These are phyloP conservation scores for Pyricularia pennisetigena DNA, from an alignment of 2,329 filamentous ascomycete species.

Conservation along the genomic window DNA sequence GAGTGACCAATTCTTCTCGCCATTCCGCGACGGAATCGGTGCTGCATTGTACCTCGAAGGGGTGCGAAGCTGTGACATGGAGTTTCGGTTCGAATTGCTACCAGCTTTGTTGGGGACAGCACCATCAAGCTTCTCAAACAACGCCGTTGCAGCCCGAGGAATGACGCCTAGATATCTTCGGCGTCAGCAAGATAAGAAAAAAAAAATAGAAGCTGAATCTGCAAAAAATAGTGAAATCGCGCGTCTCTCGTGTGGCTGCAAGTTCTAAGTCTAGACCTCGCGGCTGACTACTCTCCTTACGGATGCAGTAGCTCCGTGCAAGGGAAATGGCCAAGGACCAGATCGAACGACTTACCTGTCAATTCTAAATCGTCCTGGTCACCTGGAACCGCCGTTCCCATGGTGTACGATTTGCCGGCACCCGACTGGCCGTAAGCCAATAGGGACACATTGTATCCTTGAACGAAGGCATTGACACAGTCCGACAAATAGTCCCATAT, in stretches of 20 bases:
- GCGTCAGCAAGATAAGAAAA: background rate
- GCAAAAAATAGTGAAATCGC: background rate
- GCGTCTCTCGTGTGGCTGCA: background rate
- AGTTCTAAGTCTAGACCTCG: background rate
- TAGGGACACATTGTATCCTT: conserved; percentile 97
- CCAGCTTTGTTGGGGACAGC: conserved; percentile 18
- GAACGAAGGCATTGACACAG: conserved; percentile 79
- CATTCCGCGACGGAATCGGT: conserved; percentile 26
- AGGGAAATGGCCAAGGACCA: background rate
- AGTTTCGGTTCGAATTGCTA: conserved; percentile 42
- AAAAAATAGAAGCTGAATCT: background rate
- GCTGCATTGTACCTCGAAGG: conserved; percentile 68
- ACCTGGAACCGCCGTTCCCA: conserved; percentile 83
- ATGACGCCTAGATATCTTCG: conserved; percentile 66
- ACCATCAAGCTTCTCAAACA: conserved; percentile 81
- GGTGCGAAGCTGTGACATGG: conserved; percentile 68
- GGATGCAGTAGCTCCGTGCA: background rate
- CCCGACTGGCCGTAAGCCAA: conserved; percentile 96
- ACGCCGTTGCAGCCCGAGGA: conserved; percentile 72
- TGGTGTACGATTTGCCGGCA: conserved; percentile 95
- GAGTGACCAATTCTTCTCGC: conserved; percentile 77
- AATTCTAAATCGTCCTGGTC: conserved; percentile 67
- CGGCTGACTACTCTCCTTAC: background rate
- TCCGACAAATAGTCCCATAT: conserved; percentile 92
- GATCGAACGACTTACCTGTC: conserved; percentile 50